phyloP scores from a whole-genome alignment of 2,329 filamentous ascomycete genomes.

The Diplocarpon rosae region DNA sequence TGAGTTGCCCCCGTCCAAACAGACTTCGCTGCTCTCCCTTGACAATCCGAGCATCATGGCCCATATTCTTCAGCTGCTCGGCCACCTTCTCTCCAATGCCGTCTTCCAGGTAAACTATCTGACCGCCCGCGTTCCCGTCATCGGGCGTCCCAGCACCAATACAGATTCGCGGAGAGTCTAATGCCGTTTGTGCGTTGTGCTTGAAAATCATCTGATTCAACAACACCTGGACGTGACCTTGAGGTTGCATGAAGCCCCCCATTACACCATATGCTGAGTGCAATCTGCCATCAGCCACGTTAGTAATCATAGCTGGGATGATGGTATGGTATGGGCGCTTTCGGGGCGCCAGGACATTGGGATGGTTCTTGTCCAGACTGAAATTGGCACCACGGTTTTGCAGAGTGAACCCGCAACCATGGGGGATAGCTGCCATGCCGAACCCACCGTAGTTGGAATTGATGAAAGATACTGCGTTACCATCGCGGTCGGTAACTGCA shows the following conservation, averaged over 20 bases:
- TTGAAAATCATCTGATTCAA: constrained; percentile 79
- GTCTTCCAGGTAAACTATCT: constrained; percentile 1
- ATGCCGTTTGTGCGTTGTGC: constrained; percentile 71
- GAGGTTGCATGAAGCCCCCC: constrained; percentile 97
- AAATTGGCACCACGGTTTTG: constrained; percentile 92
- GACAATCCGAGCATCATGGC: constrained; percentile 1
- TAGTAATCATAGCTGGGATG: constrained; percentile 83
- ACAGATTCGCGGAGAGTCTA: constrained; percentile 82
- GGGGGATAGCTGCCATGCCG: constrained; percentile 75
- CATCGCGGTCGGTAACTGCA: constrained; percentile 64
- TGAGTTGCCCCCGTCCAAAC: constrained; percentile 1
- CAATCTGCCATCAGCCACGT: constrained; percentile 57
- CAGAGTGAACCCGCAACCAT: constrained; percentile 80
- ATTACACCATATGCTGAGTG: constrained; percentile 90
- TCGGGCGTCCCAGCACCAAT: constrained; percentile 46
- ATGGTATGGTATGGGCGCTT: constrained; percentile 89
- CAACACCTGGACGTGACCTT: constrained; percentile 88
- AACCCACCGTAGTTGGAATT: constrained; percentile 91
- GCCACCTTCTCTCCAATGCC: neutral
- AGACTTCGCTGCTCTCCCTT: constrained; percentile 1
- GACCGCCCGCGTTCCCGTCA: neutral
- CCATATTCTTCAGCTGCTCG: constrained; percentile 2
- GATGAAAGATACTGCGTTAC: constrained; percentile 92
- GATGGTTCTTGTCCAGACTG: constrained; percentile 56
- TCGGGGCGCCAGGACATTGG: constrained; percentile 60